A percentile compares a stretch with the other conserved stretches of the same genome.
phyloP scores from a whole-genome alignment of 1,139 yeast genomes.

The Kodamaea arcana region DNA sequence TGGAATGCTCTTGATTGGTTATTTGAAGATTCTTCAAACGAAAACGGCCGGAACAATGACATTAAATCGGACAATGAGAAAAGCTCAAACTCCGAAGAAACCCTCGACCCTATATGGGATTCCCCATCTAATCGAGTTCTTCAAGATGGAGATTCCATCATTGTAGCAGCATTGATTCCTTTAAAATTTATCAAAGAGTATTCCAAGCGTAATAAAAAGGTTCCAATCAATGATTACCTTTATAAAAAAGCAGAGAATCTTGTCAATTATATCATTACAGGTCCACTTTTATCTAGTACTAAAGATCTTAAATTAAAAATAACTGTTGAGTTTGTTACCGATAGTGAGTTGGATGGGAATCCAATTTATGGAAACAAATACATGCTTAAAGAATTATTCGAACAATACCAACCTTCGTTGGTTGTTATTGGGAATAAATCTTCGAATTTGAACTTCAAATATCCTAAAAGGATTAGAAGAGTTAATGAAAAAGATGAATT shows the following conservation, averaged over 20 bases:
- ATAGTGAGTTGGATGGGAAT: slow-evolving; percentile 6
- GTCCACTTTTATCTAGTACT: slow-evolving; percentile 17
- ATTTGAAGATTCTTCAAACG: slow-evolving; percentile 14
- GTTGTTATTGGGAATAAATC: slow-evolving; percentile 34
- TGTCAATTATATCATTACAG: slow-evolving; percentile 34
- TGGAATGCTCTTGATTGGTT: slow-evolving; percentile 45
- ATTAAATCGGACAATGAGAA: slow-evolving; percentile 2
- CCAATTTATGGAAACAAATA: slow-evolving; percentile 26
- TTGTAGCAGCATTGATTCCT: slow-evolving; percentile 39
- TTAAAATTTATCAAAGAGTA: slow-evolving; percentile 20
- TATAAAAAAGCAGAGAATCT: slow-evolving; percentile 38
- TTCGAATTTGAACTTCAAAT: slow-evolving; percentile 41
- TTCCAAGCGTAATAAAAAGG: slow-evolving; percentile 8
- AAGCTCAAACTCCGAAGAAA: not conserved
- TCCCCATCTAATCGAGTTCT: slow-evolving; percentile 20
- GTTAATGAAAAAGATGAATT: slow-evolving; percentile 19
- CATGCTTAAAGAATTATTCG: slow-evolving; percentile 34
- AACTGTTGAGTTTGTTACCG: slow-evolving; percentile 51
- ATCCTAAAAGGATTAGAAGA: slow-evolving; percentile 31
- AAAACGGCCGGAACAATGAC: too few relatives aligned
- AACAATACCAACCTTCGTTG: slow-evolving; percentile 41
- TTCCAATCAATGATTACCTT: slow-evolving; percentile 26
- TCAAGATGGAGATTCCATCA: slow-evolving; percentile 35
- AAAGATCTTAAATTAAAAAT: slow-evolving; percentile 38
- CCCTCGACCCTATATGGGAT: not conserved